phyloP scores from a whole-genome alignment of 2,329 filamentous ascomycete genomes.

The Gaeumannomyces sp. region DNA sequence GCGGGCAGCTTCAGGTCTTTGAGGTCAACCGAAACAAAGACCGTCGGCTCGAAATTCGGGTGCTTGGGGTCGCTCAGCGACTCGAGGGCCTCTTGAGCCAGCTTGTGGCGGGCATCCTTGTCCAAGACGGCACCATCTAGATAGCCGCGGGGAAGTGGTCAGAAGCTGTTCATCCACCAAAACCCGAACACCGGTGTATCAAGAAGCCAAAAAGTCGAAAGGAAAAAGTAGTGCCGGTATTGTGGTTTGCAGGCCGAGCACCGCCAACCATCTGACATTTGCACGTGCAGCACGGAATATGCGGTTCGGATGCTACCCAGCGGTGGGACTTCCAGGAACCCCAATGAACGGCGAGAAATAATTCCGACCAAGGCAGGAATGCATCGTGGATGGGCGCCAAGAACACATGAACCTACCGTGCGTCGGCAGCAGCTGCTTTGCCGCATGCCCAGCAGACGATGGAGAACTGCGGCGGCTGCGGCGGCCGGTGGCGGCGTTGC shows the following conservation, averaged over 20 bases:
- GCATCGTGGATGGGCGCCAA: neutral
- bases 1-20: conserved; percentile 28
- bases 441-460: neutral
- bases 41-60: conserved; percentile 38
- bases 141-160: conserved; percentile 9
- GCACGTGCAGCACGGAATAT: neutral
- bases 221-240: no score
- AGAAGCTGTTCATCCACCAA: conserved; percentile 5
- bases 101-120: conserved; percentile 20
- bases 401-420: neutral
- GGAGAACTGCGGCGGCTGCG: neutral
- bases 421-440: neutral
- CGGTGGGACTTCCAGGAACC: no score
- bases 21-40: conserved; percentile 37
- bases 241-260: neutral
- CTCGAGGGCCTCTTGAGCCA: conserved; percentile 30
- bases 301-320: neutral
- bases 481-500: neutral
- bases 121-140: conserved; percentile 3
- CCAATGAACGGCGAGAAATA: no score
- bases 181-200: neutral
- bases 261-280: neutral
- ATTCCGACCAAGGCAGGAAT: neutral
- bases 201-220: neutral
- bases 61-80: conserved; percentile 35